Percentiles rank a stretch among this genome's conserved stretches.
phyloP scores from a whole-genome alignment of 192 early-diverging fungal genomes.

The Coemansia sp. region DNA sequence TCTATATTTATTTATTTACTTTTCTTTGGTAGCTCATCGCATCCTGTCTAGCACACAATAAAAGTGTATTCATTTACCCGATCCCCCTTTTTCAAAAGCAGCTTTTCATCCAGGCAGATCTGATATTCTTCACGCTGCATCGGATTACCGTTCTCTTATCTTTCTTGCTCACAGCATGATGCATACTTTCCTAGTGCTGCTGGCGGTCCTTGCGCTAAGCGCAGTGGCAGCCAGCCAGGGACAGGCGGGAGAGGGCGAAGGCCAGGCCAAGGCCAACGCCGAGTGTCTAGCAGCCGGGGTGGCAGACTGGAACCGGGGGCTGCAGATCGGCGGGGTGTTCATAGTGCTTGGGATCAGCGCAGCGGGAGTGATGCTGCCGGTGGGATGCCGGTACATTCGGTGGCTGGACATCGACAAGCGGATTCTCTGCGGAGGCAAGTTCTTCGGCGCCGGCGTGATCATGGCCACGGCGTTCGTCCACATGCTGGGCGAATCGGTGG shows the following conservation, averaged over 20 bases:
- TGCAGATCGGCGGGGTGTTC: slow-evolving; percentile 60
- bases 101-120: not conserved
- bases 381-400: slow-evolving; percentile 39
- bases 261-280: not conserved
- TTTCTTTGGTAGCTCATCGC: not conserved
- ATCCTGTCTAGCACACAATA: not conserved
- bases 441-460: slow-evolving; percentile 72
- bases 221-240: not conserved
- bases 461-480: slow-evolving; percentile 77
- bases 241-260: not conserved
- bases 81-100: too few species aligned
- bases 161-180: not conserved
- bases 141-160: not conserved
- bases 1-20: not conserved
- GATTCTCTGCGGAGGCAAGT: slow-evolving; percentile 52
- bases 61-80: not conserved
- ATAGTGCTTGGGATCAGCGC: slow-evolving; percentile 59
- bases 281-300: slow-evolving; percentile 41
- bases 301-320: slow-evolving; percentile 40
- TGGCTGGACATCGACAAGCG: slow-evolving; percentile 34
- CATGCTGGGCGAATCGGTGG: slow-evolving; percentile 66
- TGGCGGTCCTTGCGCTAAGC: not conserved
- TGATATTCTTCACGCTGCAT: not conserved
- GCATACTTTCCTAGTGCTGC: not conserved
- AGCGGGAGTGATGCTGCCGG: slow-evolving; percentile 58